Evolutionary conservation across 768 basidiomycete genomes (phyloP), one percentile per base, ranked within the genome.

Genomic region (Pleurotus cornucopiae): DNA sequence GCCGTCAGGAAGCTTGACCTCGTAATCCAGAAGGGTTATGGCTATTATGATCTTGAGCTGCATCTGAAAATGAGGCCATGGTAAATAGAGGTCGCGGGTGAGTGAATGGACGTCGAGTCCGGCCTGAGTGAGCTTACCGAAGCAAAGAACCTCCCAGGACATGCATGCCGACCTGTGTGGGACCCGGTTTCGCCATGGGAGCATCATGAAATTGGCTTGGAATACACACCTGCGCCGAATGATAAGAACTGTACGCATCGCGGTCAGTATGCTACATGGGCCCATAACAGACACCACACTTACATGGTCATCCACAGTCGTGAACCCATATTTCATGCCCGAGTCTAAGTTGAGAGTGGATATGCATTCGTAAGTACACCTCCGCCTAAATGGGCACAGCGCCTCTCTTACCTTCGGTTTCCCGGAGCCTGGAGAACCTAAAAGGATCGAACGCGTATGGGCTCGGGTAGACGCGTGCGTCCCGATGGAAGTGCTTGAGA

Each of bases 31-130:
- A 7, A 73, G 61, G 23, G 73, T 64, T 46, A 71, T 67, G 23
- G 70, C 69, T 16, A 71, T 59, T 66, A 73, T 73, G 48, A 72
- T 64, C 54, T 72, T 73, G 52, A 73, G 58, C 57, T 69, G 67
- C 65, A 67, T 71, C 74, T 74, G 3, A 4, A 4, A 26, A 26
- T 26, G 38, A n/a, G n/a, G n/a, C n/a, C 6, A 38, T 37, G 20
- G 45, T 26, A 26, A 41, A 25, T 45, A 43, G n/a, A n/a, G n/a
- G n/a, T n/a, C n/a, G n/a, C n/a, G n/a, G n/a, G n/a, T n/a, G 5
- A 11, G 2, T 11, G 4, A 14, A 43, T 5, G 18, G 40, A 18
- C 5, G 13, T 3, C 5, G 5, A n/a, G n/a, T n/a, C n/a, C n/a
- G n/a, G n/a, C n/a, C n/a, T n/a, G n/a, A n/a, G n/a, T n/a, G n/a